Conservation (phyloP, 139 green algal genomes). For the Closterium sp. region DNA sequence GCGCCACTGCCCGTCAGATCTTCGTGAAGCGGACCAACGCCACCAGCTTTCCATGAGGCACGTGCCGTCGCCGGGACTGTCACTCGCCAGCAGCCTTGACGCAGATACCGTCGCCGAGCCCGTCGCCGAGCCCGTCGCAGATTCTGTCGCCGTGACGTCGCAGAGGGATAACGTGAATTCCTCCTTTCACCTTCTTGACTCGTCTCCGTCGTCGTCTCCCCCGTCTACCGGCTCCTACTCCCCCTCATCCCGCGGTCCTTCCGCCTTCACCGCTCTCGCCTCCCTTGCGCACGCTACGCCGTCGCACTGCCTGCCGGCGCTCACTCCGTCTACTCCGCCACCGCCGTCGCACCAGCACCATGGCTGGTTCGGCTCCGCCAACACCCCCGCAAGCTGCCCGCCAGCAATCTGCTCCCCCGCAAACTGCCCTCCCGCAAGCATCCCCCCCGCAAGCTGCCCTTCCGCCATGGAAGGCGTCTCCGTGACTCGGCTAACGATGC, state of each 20-base stretch:
- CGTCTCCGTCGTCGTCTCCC: neutral
- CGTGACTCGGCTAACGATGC: neutral
- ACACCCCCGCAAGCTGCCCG: neutral
- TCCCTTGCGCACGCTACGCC: neutral
- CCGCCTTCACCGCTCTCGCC: neutral
- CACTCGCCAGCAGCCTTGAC: neutral
- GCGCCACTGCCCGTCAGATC: neutral
- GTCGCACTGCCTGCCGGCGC: neutral
- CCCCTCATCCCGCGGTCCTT: neutral
- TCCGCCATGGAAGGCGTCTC: neutral
- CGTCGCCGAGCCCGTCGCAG: neutral
- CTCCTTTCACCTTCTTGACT: neutral
- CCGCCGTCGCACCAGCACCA: neutral
- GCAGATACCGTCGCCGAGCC: no score
- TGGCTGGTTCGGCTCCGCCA: neutral
- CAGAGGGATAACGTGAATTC: neutral
- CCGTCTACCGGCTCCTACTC: neutral
- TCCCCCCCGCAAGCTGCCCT: no score
- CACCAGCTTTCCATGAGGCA: neutral
- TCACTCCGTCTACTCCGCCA: neutral
- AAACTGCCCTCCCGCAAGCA: neutral
- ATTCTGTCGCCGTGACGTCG: neutral
- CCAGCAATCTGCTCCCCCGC: no score
- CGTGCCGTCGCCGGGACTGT: neutral
- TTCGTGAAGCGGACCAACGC: no score